phyloP scores from a whole-genome alignment of 2,329 filamentous ascomycete genomes.

The Neurospora crassa region DNA sequence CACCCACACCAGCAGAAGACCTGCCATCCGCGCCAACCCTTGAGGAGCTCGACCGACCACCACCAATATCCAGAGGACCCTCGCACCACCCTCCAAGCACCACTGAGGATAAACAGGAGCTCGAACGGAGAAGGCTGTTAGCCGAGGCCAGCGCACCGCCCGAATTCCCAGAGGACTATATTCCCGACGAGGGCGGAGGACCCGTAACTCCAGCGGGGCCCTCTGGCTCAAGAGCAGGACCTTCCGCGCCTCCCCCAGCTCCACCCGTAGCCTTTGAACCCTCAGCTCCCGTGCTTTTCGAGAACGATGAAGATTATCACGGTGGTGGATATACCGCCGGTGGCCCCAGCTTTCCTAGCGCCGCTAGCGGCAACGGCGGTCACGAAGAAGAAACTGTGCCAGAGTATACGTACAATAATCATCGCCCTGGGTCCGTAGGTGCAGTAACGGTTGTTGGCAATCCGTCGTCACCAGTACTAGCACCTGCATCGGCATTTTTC shows the following conservation, averaged over 20 bases:
- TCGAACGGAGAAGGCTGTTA: conserved; percentile 57
- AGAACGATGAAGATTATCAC: conserved; percentile 31
- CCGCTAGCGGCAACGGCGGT: background rate
- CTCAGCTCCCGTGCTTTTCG: conserved; percentile 48
- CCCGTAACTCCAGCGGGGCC: conserved; percentile 15
- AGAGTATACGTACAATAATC: background rate
- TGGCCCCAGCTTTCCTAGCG: background rate
- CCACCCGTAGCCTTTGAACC: conserved; percentile 29
- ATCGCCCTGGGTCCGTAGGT: background rate
- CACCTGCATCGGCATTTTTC: background rate
- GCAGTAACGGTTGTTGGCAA: background rate
- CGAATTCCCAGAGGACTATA: conserved; percentile 44
- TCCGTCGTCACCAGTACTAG: background rate
- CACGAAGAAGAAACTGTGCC: background rate
- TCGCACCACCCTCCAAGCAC: background rate
- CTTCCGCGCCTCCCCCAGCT: conserved; percentile 19
- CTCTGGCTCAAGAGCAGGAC: conserved; percentile 17
- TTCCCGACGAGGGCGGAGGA: conserved; percentile 22
- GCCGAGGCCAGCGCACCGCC: conserved; percentile 55
- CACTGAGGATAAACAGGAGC: conserved; percentile 69
- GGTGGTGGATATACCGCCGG: background rate
- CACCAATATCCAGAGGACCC: conserved; percentile 16
- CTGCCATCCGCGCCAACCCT: conserved; percentile 35
- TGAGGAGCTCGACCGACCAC: conserved; percentile 30
- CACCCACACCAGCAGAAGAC: conserved; percentile 19